Base-by-base conservation (phyloP, 495 filamentous ascomycete genomes). In the Bathelium albidoporum region DNA sequence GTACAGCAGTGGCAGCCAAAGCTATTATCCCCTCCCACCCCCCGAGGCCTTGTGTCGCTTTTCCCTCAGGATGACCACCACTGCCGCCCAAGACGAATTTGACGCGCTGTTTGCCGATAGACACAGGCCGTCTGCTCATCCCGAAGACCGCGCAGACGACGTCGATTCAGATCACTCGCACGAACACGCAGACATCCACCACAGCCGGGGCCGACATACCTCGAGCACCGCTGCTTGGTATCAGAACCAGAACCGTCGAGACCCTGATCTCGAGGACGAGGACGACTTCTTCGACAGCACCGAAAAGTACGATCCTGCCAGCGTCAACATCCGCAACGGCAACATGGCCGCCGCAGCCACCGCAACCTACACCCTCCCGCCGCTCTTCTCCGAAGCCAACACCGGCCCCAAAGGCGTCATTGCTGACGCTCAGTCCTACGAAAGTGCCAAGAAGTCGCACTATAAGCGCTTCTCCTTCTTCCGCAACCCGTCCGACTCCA, bases 331-430 rank as follows among this genome's bases (percentile, higher is more conserved):
- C 71, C 86, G 83, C 64, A 83, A 81, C 29, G 79, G 79, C 29
- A 75, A 77, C 18, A 82, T 28, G 22, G 24, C 49, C 20, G 49
- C 49, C 49, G 20, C 49, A n/a, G 49, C 49, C 4, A 55, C 49
- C 12, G 49, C 49, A 26, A 55, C 49, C 49, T 55, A 82, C 60
- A 93, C 87, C 76, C 69, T 77, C n/a, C 75, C 75, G 12, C 44
- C 52, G 12, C 71, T 67, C 49, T 65, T 67, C 32, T 75, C 71
- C 59, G 85, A 94, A 69, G 83, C 83, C 65, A 89, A 94, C 69
- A 95, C 95, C n/a, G 94, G 94, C 29, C 95, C 96, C 62, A 97
- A 97, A 78, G 94, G 94, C 67, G 94, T 98, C 73, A 97, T 98
- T 65, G 91, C 95, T 67, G 94, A 98, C 71, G 94, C 94, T 28